phyloP scores from a whole-genome alignment of 257 asterid species.

The Ajuga chamaepitys region DNA sequence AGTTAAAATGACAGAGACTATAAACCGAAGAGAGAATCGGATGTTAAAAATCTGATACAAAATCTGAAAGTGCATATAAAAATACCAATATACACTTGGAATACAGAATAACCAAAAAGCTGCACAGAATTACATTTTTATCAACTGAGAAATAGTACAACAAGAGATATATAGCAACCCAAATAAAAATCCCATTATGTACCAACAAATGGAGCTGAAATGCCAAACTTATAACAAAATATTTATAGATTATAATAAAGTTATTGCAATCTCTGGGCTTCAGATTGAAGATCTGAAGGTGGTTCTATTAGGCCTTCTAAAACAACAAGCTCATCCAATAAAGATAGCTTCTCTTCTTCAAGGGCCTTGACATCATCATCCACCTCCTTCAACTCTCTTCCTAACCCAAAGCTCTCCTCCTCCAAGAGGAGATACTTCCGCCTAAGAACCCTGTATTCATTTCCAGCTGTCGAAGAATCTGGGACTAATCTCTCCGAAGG shows the following conservation, averaged over 20 bases:
- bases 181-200: too few relatives aligned
- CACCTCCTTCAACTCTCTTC: slow-evolving; percentile 52
- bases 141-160: neutral
- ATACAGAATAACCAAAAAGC: neutral
- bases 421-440: slow-evolving; percentile 71
- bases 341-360: slow-evolving; percentile 74
- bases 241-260: neutral
- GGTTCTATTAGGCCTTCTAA: slow-evolving; percentile 85
- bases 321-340: slow-evolving; percentile 85
- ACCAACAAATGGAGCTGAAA: too few relatives aligned
- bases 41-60: too few relatives aligned
- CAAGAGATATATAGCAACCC: too few relatives aligned
- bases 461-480: slow-evolving; percentile 44
- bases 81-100: too few relatives aligned
- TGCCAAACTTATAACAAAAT: too few relatives aligned
- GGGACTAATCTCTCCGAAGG: slow-evolving; percentile 27
- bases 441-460: slow-evolving; percentile 68
- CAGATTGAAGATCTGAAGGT: slow-evolving; percentile 50
- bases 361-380: slow-evolving; percentile 63
- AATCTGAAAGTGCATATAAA: too few relatives aligned
- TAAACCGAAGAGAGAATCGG: too few relatives aligned
- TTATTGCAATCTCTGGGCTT: slow-evolving; percentile 27
- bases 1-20: too few relatives aligned
- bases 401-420: slow-evolving; percentile 63
- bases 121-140: neutral